Evolutionary conservation across 2,329 filamentous ascomycete genomes (phyloP), one percentile per base, ranked within the genome.

Genomic region (Penicillium rolfsii): DNA sequence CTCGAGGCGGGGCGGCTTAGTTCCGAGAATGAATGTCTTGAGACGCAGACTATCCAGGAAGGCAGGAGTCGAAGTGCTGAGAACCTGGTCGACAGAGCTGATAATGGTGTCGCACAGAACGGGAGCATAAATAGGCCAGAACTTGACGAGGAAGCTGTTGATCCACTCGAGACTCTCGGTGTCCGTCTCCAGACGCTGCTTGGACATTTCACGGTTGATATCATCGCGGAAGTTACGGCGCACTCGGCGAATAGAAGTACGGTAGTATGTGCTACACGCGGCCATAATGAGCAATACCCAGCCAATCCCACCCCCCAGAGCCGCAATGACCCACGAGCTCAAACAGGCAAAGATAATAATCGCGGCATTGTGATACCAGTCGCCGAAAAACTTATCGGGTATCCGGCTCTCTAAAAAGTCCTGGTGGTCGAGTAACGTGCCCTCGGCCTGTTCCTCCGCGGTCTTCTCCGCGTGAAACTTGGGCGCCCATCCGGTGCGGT

Each of bases 331-430:
- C 93, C 94, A 99, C 24, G 94, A 97, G 33, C 87, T 82, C 55
- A 99, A 82, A 74, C 93, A 97, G 55, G 94, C 92, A 73, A 99
- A 97, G 67, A 94, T 84, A 73, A 99, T 97, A 63, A 99, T 81
- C n/a, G 83, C 95, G 2, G 93, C 88, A 76, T 99, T 99, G 77
- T 99, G 93, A 77, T 98, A 99, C 95, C 95, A 99, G 76, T 98
- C 93, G 8, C 95, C 95, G 75, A 91, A 99, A 76, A 96, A 91
- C 73, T 91, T 91, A 74, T 98, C 93, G 45, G 94, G 87, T 38
- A 99, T 79, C 76, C 89, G 89, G 62, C 87, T 85, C 74, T 99
- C 96, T 26, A 98, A 77, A 81, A 89, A 91, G 1, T 93, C 97
- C 71, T 93, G 87, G 75, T 97, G 93, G 72, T 99, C 93, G 41